A percentile compares a stretch with the other conserved stretches of the same genome.
phyloP scores from a whole-genome alignment of 2,329 filamentous ascomycete species.

The Herpomyces periplanetae region DNA sequence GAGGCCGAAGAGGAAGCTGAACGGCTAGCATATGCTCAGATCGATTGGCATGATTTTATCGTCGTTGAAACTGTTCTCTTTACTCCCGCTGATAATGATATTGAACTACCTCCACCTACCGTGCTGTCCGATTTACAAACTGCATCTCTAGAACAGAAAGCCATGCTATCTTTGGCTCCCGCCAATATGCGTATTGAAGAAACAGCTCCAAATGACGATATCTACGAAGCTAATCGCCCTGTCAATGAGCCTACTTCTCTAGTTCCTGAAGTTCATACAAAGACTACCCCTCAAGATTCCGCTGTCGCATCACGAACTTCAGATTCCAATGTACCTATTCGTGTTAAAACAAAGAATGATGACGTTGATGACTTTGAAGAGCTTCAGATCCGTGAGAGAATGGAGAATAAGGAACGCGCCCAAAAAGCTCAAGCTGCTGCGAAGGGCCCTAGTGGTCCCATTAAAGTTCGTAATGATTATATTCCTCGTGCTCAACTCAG shows the following conservation, averaged over 20 bases:
- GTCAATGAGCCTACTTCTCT: too few species aligned
- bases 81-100: conserved; percentile 47
- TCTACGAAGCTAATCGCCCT: conserved; percentile 12
- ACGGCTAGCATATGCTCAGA: conserved; percentile 32
- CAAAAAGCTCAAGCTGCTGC: conserved; percentile 43
- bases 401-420: conserved; percentile 16
- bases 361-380: conserved; percentile 7
- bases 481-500: conserved; percentile 43
- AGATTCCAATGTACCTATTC: not conserved
- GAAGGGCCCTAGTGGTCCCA: conserved; percentile 21
- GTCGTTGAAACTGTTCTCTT: conserved; percentile 85
- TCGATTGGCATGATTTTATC: conserved; percentile 93
- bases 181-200: conserved; percentile 54
- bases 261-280: too few species aligned
- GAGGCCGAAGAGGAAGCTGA: conserved; percentile 59
- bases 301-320: not conserved
- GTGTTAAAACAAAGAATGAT: not conserved
- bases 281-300: too few species aligned
- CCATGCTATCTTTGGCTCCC: conserved; percentile 31
- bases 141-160: conserved; percentile 74
- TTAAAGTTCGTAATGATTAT: conserved; percentile 80
- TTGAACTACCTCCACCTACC: conserved; percentile 52
- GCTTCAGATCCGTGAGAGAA: conserved; percentile 7
- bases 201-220: conserved; percentile 48
- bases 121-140: conserved; percentile 69